Evolutionary conservation across 352 stramenopile species (phyloP).

Genomic region (Peronosclerospora sorghi): DNA sequence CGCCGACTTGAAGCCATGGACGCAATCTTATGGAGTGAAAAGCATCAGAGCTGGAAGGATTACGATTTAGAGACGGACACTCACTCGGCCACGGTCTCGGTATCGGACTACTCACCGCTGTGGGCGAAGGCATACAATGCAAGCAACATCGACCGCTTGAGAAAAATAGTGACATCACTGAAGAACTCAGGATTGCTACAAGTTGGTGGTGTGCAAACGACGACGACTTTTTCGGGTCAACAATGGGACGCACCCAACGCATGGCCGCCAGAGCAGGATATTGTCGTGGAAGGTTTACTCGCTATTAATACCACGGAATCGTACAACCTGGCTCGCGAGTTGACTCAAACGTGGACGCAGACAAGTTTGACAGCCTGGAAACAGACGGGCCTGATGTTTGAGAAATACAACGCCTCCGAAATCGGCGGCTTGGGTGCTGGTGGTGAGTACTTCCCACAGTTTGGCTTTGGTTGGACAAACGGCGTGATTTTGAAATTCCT

Average conservation of each 20-base stretch:
- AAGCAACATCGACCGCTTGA: conserved; percentile 29
- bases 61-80: conserved; percentile 39
- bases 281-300: conserved; percentile 71
- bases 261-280: conserved; percentile 77
- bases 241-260: conserved; percentile 84
- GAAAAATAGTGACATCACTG: conserved; percentile 37
- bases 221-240: conserved; percentile 56
- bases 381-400: conserved; percentile 75
- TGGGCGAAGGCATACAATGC: conserved; percentile 65
- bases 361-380: conserved; percentile 54
- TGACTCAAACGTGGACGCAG: conserved; percentile 53
- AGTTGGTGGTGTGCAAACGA: conserved; percentile 56
- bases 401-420: conserved; percentile 81
- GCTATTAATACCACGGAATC: conserved; percentile 36
- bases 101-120: conserved; percentile 67
- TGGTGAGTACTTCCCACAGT: conserved; percentile 83
- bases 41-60: conserved; percentile 54
- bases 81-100: conserved; percentile 36
- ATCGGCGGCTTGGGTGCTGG: conserved; percentile 55
- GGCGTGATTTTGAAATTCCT: conserved; percentile 83
- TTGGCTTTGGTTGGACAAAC: conserved; percentile 83
- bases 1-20: conserved; percentile 47
- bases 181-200: conserved; percentile 49
- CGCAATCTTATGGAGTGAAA: conserved; percentile 55
- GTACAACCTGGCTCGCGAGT: conserved; percentile 31